Evolutionary conservation across 2,329 filamentous ascomycete genomes (phyloP).

Genomic region (Trichothecium sympodiale): DNA sequence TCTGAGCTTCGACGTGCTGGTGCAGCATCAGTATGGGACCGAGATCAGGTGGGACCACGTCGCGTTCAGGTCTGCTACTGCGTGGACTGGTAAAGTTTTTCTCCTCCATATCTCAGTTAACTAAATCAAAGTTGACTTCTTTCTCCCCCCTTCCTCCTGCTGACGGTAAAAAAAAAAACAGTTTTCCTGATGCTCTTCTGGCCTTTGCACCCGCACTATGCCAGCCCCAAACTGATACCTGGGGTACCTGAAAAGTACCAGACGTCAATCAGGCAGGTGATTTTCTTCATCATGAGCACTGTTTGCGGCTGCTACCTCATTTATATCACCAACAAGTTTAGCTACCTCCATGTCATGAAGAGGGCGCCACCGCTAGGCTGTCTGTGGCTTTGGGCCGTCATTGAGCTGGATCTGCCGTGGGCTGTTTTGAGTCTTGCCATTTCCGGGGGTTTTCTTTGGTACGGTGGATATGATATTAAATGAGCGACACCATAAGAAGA

Average conservation of each 20-base stretch:
- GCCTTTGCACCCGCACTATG: conserved; percentile 40
- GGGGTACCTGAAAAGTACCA: conserved; percentile 35
- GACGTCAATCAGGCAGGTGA: conserved; percentile 35
- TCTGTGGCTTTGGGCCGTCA: conserved; percentile 84
- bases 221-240: conserved; percentile 38
- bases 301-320: conserved; percentile 68
- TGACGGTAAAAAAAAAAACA: conserved; percentile 16
- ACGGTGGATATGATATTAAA: conserved; percentile 35
- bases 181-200: conserved; percentile 46
- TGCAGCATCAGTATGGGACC: conserved; percentile 68
- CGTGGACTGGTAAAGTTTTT: conserved; percentile 35
- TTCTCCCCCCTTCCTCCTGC: too few species aligned
- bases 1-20: conserved; percentile 67
- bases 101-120: not conserved
- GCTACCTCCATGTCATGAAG: conserved; percentile 87
- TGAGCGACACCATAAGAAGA: too few species aligned
- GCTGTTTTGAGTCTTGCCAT: conserved; percentile 45
- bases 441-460: conserved; percentile 33
- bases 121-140: conserved; percentile 7
- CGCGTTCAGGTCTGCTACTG: conserved; percentile 36
- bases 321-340: conserved; percentile 64
- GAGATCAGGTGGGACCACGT: conserved; percentile 50
- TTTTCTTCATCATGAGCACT: conserved; percentile 55
- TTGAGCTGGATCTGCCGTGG: conserved; percentile 67
- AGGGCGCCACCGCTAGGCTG: conserved; percentile 79